phyloP scores from a whole-genome alignment of 129 eudicot species.

The Helichrysum umbraculigerum region DNA sequence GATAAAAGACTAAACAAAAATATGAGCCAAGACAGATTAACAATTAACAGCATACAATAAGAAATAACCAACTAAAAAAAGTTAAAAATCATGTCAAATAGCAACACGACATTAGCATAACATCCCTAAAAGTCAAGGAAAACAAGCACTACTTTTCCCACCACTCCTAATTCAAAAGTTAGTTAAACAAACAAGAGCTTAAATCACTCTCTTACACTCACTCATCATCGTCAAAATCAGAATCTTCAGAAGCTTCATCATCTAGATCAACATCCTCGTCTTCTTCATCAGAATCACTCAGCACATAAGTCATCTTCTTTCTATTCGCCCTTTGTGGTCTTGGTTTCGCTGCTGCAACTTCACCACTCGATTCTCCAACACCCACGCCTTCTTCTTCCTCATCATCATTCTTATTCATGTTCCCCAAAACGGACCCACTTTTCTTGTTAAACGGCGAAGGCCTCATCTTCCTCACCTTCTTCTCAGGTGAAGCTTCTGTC shows the following conservation, averaged over 20 bases:
- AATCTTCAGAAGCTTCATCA: conserved; percentile 35
- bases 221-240: conserved; percentile 50
- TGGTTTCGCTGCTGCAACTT: conserved; percentile 40
- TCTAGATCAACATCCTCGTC: conserved; percentile 3
- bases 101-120: neutral
- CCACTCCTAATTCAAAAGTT: conserved; percentile 9
- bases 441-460: conserved; percentile 90
- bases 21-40: neutral
- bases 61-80: neutral
- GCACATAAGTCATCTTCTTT: conserved; percentile 46
- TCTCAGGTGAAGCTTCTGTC: conserved; percentile 69
- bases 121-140: neutral
- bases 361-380: conserved; percentile 38
- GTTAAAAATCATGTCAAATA: neutral
- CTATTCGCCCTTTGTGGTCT: conserved; percentile 69
- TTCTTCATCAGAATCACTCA: conserved; percentile 63
- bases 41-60: neutral
- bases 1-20: too few relatives aligned
- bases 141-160: conserved; percentile 25
- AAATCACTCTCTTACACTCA: neutral
- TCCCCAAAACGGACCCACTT: conserved; percentile 71
- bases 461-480: conserved; percentile 93
- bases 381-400: conserved; percentile 33
- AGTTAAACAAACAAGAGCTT: neutral
- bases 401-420: conserved; percentile 25